A percentile compares a stretch with the other conserved stretches of the same genome.
Evolutionary conservation across 2,329 filamentous ascomycete genomes (phyloP).

Genomic region (Arthroderma sp.): DNA sequence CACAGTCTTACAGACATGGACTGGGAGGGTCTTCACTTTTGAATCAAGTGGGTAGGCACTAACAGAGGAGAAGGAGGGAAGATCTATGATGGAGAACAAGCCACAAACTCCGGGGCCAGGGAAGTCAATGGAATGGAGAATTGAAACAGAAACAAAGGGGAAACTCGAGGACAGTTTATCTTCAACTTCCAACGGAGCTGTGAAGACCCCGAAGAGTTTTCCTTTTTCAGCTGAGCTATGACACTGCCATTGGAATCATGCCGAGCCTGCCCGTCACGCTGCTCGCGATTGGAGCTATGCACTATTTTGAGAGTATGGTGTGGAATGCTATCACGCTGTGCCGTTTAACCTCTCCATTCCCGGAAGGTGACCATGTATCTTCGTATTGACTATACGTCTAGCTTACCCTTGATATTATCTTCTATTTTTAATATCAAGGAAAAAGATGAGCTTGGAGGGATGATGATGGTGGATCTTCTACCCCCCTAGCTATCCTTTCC

Average conservation of each 20-base stretch:
- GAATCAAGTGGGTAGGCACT: background rate
- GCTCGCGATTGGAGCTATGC: slow-evolving; percentile 1
- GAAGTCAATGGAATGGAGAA: background rate
- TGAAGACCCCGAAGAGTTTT: background rate
- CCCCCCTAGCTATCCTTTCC: background rate
- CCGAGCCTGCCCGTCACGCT: slow-evolving; percentile 1
- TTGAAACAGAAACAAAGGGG: background rate
- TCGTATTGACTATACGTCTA: background rate
- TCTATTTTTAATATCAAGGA: slow-evolving; percentile 1
- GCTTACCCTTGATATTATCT: slow-evolving; percentile 1
- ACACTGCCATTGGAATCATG: slow-evolving; percentile 3
- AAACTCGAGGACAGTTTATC: slow-evolving; percentile 1
- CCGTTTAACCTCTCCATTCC: slow-evolving; percentile 4
- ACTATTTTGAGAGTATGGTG: background rate
- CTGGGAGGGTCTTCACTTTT: background rate
- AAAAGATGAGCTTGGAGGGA: slow-evolving; percentile 1
- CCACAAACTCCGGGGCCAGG: background rate
- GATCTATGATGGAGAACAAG: background rate
- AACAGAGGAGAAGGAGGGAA: background rate
- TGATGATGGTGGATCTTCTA: background rate
- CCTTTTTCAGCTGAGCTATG: background rate
- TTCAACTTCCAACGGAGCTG: background rate
- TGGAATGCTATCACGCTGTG: background rate
- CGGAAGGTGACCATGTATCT: slow-evolving; percentile 2
- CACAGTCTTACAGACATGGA: background rate